A percentile compares a stretch with the other conserved stretches of the same genome.
phyloP scores from a whole-genome alignment of 1,284 basidiomycete genomes.

The Rhodofomes roseus region DNA sequence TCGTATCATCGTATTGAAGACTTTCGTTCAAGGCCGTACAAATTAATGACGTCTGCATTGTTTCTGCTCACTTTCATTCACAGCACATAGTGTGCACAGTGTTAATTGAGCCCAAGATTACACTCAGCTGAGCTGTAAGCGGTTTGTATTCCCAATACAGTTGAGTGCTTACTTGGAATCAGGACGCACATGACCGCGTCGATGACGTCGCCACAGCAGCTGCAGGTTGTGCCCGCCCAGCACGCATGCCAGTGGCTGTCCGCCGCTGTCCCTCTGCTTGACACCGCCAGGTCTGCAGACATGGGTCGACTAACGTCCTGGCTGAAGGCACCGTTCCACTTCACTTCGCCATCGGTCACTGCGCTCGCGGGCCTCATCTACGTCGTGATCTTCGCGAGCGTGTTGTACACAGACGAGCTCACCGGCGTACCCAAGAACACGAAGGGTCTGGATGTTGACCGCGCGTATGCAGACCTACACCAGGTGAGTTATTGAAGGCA shows the following conservation, averaged over 20 bases:
- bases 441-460: conserved; percentile 49
- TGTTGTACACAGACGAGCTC: conserved; percentile 53
- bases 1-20: background rate
- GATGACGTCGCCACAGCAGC: background rate
- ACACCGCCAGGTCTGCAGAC: background rate
- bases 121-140: too few species aligned
- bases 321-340: conserved; percentile 18
- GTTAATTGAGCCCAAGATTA: too few species aligned
- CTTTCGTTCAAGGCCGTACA: background rate
- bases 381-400: conserved; percentile 44
- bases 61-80: too few species aligned
- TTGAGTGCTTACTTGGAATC: too few species aligned
- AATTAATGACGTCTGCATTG: background rate
- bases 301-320: background rate
- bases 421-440: conserved; percentile 43
- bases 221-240: background rate
- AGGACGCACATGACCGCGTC: background rate
- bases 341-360: conserved; percentile 42
- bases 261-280: background rate
- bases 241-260: too few species aligned
- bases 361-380: conserved; percentile 51
- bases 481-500: conserved; percentile 35
- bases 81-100: too few species aligned
- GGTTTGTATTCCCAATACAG: too few species aligned
- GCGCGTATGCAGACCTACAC: conserved; percentile 61